phyloP scores from a whole-genome alignment of 2,329 filamentous ascomycete genomes.

The Colletotrichum falcatum region DNA sequence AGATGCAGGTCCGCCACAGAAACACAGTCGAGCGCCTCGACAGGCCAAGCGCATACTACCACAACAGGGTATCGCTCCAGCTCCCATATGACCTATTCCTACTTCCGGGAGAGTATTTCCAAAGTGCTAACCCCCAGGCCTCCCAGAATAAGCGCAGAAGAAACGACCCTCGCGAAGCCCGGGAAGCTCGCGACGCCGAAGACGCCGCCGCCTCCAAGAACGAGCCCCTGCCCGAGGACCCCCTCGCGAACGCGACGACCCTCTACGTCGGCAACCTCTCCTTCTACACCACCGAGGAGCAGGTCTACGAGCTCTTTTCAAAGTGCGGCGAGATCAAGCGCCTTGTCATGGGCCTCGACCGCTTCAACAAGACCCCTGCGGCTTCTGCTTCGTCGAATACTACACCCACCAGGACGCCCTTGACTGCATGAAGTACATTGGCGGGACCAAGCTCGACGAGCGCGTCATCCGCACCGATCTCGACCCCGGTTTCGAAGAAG shows the following conservation, averaged over 20 bases:
- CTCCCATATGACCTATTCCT: constrained; percentile 5
- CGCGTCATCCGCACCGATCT: constrained; percentile 95
- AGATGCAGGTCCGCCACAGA: constrained; percentile 62
- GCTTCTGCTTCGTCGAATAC: constrained; percentile 99
- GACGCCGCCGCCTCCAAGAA: constrained; percentile 60
- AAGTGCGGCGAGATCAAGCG: constrained; percentile 99
- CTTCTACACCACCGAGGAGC: constrained; percentile 98
- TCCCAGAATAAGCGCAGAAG: constrained; percentile 77
- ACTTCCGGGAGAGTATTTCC: background rate
- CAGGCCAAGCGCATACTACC: constrained; percentile 93
- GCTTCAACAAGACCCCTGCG: constrained; percentile 98
- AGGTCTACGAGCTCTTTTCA: constrained; percentile 96
- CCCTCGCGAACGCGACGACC: constrained; percentile 87
- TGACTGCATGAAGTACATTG: constrained; percentile 98
- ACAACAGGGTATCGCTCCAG: constrained; percentile 74
- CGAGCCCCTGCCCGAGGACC: constrained; percentile 71
- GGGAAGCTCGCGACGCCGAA: constrained; percentile 61
- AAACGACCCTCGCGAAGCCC: constrained; percentile 60
- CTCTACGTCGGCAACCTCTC: constrained; percentile 99
- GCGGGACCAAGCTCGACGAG: constrained; percentile 97
- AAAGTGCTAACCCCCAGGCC: background rate
- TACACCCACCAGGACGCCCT: constrained; percentile 97
- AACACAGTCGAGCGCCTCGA: constrained; percentile 93
- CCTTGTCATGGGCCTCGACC: constrained; percentile 96
- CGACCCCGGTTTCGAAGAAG: constrained; percentile 95